These are phyloP conservation scores for Trichoderma reesei DNA, from an alignment of 495 filamentous ascomycete genomes.

Conservation along the genomic window DNA sequence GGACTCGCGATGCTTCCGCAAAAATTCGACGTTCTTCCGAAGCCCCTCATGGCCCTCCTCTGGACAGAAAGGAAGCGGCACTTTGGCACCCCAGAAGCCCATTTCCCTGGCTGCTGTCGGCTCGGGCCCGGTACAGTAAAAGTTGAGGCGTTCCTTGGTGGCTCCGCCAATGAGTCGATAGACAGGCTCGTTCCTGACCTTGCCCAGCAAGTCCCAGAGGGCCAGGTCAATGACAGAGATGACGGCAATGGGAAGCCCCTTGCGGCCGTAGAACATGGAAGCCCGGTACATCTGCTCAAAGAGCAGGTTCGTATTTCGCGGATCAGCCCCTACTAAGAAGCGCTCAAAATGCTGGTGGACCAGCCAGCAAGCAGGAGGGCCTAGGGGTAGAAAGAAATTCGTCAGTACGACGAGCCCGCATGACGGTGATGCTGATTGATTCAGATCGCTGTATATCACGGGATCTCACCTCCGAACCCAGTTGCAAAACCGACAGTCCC, in stretches of 20 bases:
- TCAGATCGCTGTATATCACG: too few species aligned
- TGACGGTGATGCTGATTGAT: background rate
- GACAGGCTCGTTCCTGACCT: conserved; percentile 83
- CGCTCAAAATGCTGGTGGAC: conserved; percentile 83
- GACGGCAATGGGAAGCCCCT: conserved; percentile 78
- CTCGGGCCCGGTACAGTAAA: conserved; percentile 90
- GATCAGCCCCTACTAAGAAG: conserved; percentile 82
- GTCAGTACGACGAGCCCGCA: background rate
- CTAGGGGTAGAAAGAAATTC: conserved; percentile 17
- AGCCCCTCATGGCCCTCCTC: conserved; percentile 74
- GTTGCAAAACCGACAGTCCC: conserved; percentile 88
- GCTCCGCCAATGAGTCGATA: conserved; percentile 89
- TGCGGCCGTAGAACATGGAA: conserved; percentile 91
- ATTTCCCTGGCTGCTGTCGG: conserved; percentile 65
- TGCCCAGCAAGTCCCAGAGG: conserved; percentile 83
- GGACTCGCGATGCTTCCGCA: conserved; percentile 69
- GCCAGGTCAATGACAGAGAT: conserved; percentile 91
- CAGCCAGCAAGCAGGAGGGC: conserved; percentile 85
- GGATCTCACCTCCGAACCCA: conserved; percentile 64
- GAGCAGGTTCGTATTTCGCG: conserved; percentile 74
- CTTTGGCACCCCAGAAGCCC: conserved; percentile 84
- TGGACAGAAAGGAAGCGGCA: conserved; percentile 78
- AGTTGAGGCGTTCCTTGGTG: conserved; percentile 68
- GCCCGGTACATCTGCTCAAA: conserved; percentile 95
- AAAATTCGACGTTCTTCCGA: conserved; percentile 79